These are phyloP conservation scores for Protostelium mycophagum DNA, from an alignment of 78 protist species.

Conservation along the genomic window DNA sequence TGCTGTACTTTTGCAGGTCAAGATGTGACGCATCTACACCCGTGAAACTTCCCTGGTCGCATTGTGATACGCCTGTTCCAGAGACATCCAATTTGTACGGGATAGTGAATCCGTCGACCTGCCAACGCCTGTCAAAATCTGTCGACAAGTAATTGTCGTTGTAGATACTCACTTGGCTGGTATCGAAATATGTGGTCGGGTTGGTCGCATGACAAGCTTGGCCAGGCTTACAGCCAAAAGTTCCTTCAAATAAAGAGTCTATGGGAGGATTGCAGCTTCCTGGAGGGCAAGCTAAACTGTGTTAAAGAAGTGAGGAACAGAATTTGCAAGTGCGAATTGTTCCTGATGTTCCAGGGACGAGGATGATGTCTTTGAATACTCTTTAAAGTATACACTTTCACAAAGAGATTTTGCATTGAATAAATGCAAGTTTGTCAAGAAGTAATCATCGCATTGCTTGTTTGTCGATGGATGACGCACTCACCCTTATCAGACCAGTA, in stretches of 20 bases:
- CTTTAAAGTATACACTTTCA: no score
- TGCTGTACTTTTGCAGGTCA: neutral
- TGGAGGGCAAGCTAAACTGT: neutral
- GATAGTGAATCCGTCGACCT: neutral
- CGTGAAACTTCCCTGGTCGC: no score
- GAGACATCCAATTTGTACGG: neutral
- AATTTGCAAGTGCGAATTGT: neutral
- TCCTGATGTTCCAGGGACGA: no score
- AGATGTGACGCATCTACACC: no score
- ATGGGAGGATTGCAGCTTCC: neutral
- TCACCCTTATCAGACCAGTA: neutral
- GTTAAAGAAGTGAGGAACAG: neutral
- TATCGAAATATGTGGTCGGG: neutral
- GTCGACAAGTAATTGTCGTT: neutral
- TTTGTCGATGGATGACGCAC: neutral
- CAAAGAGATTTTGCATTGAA: no score
- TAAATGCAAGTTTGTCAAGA: no score
- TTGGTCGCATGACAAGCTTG: neutral
- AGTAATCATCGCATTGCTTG: neutral
- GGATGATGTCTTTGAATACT: no score
- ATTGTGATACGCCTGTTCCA: no score
- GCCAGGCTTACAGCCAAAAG: neutral
- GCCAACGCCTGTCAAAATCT: no score
- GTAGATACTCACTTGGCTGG: neutral
- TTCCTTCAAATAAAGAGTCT: neutral